Base-by-base conservation (phyloP, 108 stramenopile genomes). In the Cyclotella atomus region DNA sequence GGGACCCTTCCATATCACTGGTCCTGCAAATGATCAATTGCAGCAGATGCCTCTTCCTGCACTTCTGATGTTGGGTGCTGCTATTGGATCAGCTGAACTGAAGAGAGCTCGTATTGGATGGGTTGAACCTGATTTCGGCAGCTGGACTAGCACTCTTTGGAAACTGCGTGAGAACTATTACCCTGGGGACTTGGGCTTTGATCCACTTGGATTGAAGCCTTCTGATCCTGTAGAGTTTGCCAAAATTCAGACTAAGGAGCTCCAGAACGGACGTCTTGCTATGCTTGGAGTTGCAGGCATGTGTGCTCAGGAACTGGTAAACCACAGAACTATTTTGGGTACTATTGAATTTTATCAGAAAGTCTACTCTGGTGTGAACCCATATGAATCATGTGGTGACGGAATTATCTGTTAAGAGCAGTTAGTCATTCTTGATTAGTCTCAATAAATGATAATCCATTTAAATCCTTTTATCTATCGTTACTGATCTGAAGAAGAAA, bases 141-240 rank as follows among this genome's bases (percentile, higher is more conserved):
- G 49, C 50, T 76, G 82, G 65, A 64, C 65, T 33, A 73, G 66
- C 9, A 76, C 82, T n/a, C 71, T 83, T 21, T 86, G 68, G 68
- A 67, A 61, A 29, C 71, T 94, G 17, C 84, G 89, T 29, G 89
- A 86, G 4, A 77, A 82, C 57, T 96, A 92, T 69, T 87, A 83
- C 75, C 93, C 93, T 8, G 95, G 95, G 44, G 95, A 96, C 66
- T 41, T 96, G 50, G 91, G 91, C 20, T 96, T 93, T 50, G 95
- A 96, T 59, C 95, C 95, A 0, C 82, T 94, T 23, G 89, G 90
- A 30, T 73, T 96, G 19, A 89, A 86, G 68, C 95, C 95, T 2
- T 65, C 36, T 15, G 84, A 89, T 63, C 59, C 91, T 3, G 72
- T 73, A 50, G 87, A 56, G 10, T 90, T 90, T 65, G 60, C 54